phyloP scores from a whole-genome alignment of 306 rosid genomes.

The Rubus parviflorus region DNA sequence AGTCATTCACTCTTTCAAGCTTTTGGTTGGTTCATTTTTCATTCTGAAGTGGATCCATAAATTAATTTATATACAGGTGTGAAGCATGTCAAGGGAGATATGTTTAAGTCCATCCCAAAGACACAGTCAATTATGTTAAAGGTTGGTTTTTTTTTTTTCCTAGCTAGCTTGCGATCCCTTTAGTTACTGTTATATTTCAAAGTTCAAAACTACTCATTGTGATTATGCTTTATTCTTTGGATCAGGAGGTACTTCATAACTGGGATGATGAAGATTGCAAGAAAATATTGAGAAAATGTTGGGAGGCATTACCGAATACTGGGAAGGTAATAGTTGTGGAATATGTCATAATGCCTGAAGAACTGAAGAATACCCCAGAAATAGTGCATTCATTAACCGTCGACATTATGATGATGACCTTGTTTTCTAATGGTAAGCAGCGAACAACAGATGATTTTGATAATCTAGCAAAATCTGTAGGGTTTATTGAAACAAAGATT shows the following conservation, averaged over 20 bases:
- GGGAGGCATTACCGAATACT: background rate
- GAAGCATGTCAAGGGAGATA: slow-evolving; percentile 9
- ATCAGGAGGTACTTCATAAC: slow-evolving; percentile 16
- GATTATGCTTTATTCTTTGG: background rate
- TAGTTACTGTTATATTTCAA: too few species aligned
- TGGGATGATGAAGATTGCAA: slow-evolving; percentile 11
- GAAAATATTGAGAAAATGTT: slow-evolving; percentile 6
- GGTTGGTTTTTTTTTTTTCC: background rate
- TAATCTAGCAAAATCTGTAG: background rate
- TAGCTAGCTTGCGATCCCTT: too few species aligned
- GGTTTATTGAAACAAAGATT: background rate
- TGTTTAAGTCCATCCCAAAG: slow-evolving; percentile 15
- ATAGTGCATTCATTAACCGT: too few species aligned
- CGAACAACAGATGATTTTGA: background rate
- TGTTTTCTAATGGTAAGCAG: too few species aligned
- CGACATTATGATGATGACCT: too few species aligned
- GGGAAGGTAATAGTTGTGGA: slow-evolving; percentile 17
- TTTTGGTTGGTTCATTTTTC: too few species aligned
- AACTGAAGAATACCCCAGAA: background rate
- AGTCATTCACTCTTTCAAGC: too few species aligned
- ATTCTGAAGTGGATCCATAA: too few species aligned
- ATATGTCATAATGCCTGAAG: background rate
- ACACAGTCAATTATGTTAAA: slow-evolving; percentile 13
- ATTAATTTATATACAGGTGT: background rate
- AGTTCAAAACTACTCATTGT: too few species aligned